Conservation (phyloP, 2,329 filamentous ascomycete genomes). For the Plenodomus tracheiphilus region DNA sequence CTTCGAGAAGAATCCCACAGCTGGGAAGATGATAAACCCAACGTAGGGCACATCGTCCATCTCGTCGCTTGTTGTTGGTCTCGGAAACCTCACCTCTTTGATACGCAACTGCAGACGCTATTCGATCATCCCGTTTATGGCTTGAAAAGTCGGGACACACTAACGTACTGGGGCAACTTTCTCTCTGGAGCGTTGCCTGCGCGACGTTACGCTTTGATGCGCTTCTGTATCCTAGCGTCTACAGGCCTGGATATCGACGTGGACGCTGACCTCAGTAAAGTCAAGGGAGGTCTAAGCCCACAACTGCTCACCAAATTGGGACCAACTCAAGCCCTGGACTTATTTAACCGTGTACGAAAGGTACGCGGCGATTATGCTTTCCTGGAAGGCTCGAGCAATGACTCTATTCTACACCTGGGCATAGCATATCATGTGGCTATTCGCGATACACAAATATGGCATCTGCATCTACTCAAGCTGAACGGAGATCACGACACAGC, state of each 20-base stretch:
- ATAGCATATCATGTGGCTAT: not conserved
- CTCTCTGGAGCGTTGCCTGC: constrained; percentile 6
- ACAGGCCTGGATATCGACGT: constrained; percentile 19
- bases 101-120: constrained; percentile 8
- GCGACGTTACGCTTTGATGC: constrained; percentile 24
- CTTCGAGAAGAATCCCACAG: constrained; percentile 14
- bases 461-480: constrained; percentile 14
- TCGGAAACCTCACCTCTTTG: constrained; percentile 22
- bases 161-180: constrained; percentile 6
- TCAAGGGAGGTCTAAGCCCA: constrained; percentile 5
- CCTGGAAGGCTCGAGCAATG: constrained; percentile 2
- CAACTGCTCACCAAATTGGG: constrained; percentile 13
- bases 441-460: constrained; percentile 21
- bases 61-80: constrained; percentile 30
- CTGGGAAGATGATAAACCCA: constrained; percentile 7
- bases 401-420: constrained; percentile 7
- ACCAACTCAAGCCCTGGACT: constrained; percentile 15
- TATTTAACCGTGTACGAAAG: constrained; percentile 25
- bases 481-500: constrained; percentile 14
- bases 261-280: constrained; percentile 15
- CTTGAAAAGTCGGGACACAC: not conserved
- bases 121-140: constrained; percentile 7
- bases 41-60: constrained; percentile 17
- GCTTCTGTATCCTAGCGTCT: constrained; percentile 16
- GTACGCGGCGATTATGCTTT: constrained; percentile 21